Conservation (phyloP, 176 grass and related monocot genomes). For the Musa schizocarpa region DNA sequence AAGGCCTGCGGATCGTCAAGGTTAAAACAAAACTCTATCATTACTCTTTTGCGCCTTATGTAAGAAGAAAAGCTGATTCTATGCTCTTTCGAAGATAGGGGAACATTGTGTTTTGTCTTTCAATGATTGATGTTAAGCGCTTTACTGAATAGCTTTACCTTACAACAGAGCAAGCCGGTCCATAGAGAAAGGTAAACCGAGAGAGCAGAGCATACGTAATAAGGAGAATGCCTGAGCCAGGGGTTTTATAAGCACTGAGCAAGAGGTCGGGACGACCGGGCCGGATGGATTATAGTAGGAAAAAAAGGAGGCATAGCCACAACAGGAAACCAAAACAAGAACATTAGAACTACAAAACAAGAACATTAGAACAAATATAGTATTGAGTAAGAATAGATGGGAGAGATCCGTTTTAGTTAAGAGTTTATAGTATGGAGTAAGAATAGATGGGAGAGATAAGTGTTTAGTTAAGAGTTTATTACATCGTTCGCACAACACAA, state of each 20-base stretch:
- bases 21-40: too few species aligned
- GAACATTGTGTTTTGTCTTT: neutral
- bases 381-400: neutral
- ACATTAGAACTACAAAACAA: neutral
- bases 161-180: neutral
- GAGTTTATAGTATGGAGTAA: neutral
- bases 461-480: neutral
- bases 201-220: neutral
- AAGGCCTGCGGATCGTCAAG: too few species aligned
- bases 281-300: neutral
- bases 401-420: neutral
- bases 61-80: neutral
- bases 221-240: conserved; percentile 1
- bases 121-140: neutral
- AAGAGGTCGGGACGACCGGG: conserved; percentile 2
- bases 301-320: neutral
- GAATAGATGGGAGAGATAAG: neutral
- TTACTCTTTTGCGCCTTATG: neutral
- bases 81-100: neutral
- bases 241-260: neutral
- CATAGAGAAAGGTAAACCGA: neutral
- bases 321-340: neutral
- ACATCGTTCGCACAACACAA: conserved; percentile 5
- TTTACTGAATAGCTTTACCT: neutral
- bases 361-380: neutral